phyloP scores from a whole-genome alignment of 768 basidiomycete genomes.

The Podaxis pistillaris region DNA sequence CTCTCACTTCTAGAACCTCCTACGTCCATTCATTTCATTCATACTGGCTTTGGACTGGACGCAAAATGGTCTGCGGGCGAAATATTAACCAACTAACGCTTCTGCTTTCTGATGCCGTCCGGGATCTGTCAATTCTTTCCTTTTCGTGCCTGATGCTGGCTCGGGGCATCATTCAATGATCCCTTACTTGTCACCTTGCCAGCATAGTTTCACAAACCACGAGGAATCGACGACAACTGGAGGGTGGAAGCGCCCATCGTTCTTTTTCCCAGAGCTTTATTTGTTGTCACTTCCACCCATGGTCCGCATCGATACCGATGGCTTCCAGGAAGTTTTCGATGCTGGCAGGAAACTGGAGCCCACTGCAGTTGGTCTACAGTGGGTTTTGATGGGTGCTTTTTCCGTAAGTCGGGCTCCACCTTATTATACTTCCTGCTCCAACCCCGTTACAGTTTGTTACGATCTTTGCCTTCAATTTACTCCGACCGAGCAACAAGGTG shows the following conservation, averaged over 20 bases:
- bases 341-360: conserved; percentile 50
- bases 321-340: conserved; percentile 23
- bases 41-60: not conserved
- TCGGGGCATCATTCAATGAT: not conserved
- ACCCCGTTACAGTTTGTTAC: conserved; percentile 63
- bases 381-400: conserved; percentile 52
- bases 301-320: conserved; percentile 17
- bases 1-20: not conserved
- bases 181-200: not conserved
- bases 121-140: no score
- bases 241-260: not conserved
- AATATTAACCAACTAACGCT: no score
- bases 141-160: no score
- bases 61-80: not conserved
- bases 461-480: conserved; percentile 59
- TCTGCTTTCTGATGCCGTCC: no score
- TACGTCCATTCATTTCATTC: not conserved
- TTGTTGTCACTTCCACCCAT: not conserved
- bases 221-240: not conserved
- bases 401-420: conserved; percentile 41
- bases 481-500: conserved; percentile 80
- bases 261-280: not conserved
- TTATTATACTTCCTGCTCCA: conserved; percentile 25
- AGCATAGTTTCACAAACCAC: not conserved
- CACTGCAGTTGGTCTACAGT: conserved; percentile 58